phyloP scores from a whole-genome alignment of 352 stramenopile genomes.

The Pythium vanterpoolii region DNA sequence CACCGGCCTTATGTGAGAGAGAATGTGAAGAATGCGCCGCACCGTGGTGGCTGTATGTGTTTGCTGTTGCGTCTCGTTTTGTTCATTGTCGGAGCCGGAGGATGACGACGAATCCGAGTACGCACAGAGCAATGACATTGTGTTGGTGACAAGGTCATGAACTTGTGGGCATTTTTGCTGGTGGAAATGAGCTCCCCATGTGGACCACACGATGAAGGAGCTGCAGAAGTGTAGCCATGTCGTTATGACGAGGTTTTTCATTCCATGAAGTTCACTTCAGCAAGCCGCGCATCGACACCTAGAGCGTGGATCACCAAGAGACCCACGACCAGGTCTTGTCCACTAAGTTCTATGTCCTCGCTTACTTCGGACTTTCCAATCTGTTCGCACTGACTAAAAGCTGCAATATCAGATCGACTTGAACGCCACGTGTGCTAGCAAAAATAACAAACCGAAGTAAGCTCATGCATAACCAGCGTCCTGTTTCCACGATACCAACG shows the following conservation, averaged over 20 bases:
- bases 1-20: background rate
- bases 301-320: background rate
- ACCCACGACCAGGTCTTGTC: too few species aligned
- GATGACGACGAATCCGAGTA: conserved; percentile 58
- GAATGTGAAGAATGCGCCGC: background rate
- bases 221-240: background rate
- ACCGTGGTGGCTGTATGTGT: background rate
- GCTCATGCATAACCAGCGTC: background rate
- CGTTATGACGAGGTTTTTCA: background rate
- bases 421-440: conserved; percentile 20
- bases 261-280: too few species aligned
- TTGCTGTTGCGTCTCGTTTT: background rate
- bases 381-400: too few species aligned
- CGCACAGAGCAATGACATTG: conserved; percentile 56
- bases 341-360: background rate
- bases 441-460: background rate
- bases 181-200: background rate
- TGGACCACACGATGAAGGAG: background rate
- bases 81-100: conserved; percentile 30
- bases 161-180: too few species aligned
- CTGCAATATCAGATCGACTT: conserved; percentile 23
- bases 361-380: too few species aligned
- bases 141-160: background rate
- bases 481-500: background rate
- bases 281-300: too few species aligned